A percentile compares a stretch with the other conserved stretches of the same genome.
phyloP scores from a whole-genome alignment of 352 stramenopile species.

The Globisporangium okanoganense region DNA sequence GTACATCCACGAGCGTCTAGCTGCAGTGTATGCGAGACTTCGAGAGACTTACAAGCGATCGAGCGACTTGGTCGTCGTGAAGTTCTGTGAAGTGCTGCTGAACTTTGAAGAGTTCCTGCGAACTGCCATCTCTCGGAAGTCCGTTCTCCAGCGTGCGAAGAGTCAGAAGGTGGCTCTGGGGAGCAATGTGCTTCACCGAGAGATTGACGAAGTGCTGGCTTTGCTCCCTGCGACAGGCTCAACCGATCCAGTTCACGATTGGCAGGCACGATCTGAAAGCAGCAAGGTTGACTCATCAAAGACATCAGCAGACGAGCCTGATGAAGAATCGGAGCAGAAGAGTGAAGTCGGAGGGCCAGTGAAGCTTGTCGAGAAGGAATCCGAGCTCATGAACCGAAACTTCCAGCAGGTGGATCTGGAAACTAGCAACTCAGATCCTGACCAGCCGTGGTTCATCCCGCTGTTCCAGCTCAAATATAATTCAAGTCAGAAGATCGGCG shows the following conservation, averaged over 20 bases:
- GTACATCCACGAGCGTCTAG: too few species aligned
- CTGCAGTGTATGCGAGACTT: slow-evolving; percentile 9
- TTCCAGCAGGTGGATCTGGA: too few species aligned
- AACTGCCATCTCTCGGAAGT: slow-evolving; percentile 4
- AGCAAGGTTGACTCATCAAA: too few species aligned
- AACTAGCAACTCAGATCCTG: too few species aligned
- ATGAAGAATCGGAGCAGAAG: background rate
- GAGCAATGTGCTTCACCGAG: slow-evolving; percentile 5
- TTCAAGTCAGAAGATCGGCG: slow-evolving; percentile 9
- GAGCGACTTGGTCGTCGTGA: slow-evolving; percentile 7
- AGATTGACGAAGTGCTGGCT: slow-evolving; percentile 10
- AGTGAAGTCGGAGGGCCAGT: too few species aligned
- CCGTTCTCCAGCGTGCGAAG: background rate
- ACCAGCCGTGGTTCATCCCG: slow-evolving; percentile 14
- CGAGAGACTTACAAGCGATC: slow-evolving; percentile 7
- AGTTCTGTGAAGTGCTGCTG: slow-evolving; percentile 7
- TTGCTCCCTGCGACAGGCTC: background rate
- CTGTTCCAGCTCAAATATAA: slow-evolving; percentile 12
- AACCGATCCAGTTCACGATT: slow-evolving; percentile 9
- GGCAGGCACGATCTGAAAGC: too few species aligned
- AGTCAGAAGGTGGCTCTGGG: slow-evolving; percentile 6
- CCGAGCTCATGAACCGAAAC: background rate
- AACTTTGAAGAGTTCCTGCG: slow-evolving; percentile 5
- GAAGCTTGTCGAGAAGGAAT: slow-evolving; percentile 14
- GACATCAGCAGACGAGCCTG: too few species aligned